A percentile compares a stretch with the other conserved stretches of the same genome.
Evolutionary conservation across 192 early-diverging fungal species (phyloP).

Genomic region (Rhizoclosmatium sp.): DNA sequence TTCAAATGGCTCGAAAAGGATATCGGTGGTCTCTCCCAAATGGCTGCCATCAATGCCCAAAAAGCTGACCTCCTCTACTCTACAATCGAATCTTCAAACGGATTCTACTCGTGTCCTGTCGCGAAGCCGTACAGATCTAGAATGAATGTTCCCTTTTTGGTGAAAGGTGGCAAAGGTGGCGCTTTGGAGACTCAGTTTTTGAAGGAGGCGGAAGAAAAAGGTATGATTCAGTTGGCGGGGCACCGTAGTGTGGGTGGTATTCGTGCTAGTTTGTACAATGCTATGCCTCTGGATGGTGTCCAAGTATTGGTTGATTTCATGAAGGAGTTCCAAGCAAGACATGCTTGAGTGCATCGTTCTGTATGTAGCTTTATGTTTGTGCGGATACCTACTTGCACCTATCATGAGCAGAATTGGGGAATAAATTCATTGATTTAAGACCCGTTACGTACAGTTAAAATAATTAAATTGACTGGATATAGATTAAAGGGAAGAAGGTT

Average conservation of each 20-base stretch:
- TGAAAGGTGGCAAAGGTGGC: conserved; percentile 55
- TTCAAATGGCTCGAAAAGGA: conserved; percentile 80
- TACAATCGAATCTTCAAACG: conserved; percentile 66
- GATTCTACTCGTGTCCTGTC: conserved; percentile 76
- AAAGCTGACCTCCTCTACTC: conserved; percentile 79
- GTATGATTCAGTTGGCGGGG: conserved; percentile 91
- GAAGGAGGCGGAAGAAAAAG: conserved; percentile 74
- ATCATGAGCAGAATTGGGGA: no score
- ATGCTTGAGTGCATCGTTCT: no score
- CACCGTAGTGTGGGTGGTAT: conserved; percentile 96
- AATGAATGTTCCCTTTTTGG: conserved; percentile 94
- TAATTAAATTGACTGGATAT: no score
- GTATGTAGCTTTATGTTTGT: no score
- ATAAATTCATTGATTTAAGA: no score
- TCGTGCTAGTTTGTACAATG: conserved; percentile 91
- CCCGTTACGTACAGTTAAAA: no score
- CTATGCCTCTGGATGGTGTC: conserved; percentile 85
- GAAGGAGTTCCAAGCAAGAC: conserved; percentile 70
- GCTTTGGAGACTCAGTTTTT: conserved; percentile 83
- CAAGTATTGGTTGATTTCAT: conserved; percentile 80
- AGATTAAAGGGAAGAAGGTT: no score
- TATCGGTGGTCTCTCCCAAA: conserved; percentile 72
- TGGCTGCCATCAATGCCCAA: conserved; percentile 70
- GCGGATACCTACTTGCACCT: no score
- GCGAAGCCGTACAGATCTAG: conserved; percentile 65